A percentile compares a stretch with the other conserved stretches of the same genome.
Evolutionary conservation across 345 rosid species (phyloP).

Genomic region (Camelina sativa): DNA sequence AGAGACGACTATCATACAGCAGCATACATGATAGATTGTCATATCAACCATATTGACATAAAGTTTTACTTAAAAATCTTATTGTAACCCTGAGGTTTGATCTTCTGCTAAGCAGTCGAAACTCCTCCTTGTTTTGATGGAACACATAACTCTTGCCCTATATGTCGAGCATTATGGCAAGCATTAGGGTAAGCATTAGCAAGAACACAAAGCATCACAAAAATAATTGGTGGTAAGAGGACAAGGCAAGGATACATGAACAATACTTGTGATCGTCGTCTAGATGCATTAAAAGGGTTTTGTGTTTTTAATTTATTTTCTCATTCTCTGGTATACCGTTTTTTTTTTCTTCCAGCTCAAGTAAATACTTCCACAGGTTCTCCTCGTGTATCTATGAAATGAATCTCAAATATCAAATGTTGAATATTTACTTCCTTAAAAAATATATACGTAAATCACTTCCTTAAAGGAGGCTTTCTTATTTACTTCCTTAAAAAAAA

Average conservation of each 20-base stretch:
- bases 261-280: conserved; percentile 67
- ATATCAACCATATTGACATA: conserved; percentile 8
- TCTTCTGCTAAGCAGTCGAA: conserved; percentile 34
- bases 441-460: too few species aligned
- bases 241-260: conserved; percentile 89
- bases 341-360: conserved; percentile 27
- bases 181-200: too few species aligned
- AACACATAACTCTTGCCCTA: too few species aligned
- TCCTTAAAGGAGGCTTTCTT: too few species aligned
- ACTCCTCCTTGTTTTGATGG: conserved; percentile 34
- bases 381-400: conserved; percentile 25
- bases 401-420: conserved; percentile 18
- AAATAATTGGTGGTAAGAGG: conserved; percentile 90
- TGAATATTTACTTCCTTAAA: conserved; percentile 8
- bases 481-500: neutral
- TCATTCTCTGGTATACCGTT: conserved; percentile 26
- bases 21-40: conserved; percentile 17
- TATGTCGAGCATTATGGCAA: too few species aligned
- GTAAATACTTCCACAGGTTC: conserved; percentile 29
- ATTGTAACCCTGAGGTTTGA: conserved; percentile 18
- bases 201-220: too few species aligned
- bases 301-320: conserved; percentile 19
- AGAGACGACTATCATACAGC: conserved; percentile 13
- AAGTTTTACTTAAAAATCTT: neutral
- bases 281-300: conserved; percentile 20